Conservation (phyloP, 306 rosid genomes). For the barrel medic (Medicago truncatula) region DNA sequence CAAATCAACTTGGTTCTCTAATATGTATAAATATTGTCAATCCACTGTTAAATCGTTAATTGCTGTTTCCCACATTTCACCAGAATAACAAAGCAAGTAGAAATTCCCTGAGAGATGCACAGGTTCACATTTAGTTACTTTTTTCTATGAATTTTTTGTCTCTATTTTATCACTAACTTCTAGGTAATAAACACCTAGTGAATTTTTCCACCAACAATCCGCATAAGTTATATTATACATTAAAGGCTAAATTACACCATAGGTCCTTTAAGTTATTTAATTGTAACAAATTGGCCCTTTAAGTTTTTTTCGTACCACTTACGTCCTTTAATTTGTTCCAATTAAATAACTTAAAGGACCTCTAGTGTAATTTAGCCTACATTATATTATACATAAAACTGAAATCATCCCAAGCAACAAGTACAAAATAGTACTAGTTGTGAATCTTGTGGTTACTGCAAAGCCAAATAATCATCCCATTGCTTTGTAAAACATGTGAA, state of each 20-base stretch:
- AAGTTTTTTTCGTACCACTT: too few relatives aligned
- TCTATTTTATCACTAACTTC: constrained; percentile 2
- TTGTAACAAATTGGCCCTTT: too few relatives aligned
- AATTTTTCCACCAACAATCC: constrained; percentile 32
- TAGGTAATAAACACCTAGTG: constrained; percentile 10
- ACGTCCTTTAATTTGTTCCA: too few relatives aligned
- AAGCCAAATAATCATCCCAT: constrained; percentile 25
- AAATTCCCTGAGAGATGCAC: constrained; percentile 12
- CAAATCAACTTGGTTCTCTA: constrained; percentile 8
- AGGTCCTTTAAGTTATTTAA: too few relatives aligned
- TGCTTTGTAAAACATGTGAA: too few relatives aligned
- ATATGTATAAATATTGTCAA: background rate
- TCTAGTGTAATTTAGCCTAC: too few relatives aligned
- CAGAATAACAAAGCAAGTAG: constrained; percentile 9
- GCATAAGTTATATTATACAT: constrained; percentile 16
- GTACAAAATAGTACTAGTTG: constrained; percentile 16
- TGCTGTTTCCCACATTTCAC: constrained; percentile 17
- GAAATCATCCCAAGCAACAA: constrained; percentile 25
- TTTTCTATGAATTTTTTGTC: background rate
- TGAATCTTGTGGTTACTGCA: background rate
- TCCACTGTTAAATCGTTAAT: background rate
- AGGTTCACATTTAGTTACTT: constrained; percentile 10
- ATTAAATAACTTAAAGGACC: too few relatives aligned
- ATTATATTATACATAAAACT: constrained; percentile 13
- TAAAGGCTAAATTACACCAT: too few relatives aligned